These are phyloP conservation scores for Globisporangium recalcitrans DNA, from an alignment of 352 stramenopile species.

Conservation along the genomic window DNA sequence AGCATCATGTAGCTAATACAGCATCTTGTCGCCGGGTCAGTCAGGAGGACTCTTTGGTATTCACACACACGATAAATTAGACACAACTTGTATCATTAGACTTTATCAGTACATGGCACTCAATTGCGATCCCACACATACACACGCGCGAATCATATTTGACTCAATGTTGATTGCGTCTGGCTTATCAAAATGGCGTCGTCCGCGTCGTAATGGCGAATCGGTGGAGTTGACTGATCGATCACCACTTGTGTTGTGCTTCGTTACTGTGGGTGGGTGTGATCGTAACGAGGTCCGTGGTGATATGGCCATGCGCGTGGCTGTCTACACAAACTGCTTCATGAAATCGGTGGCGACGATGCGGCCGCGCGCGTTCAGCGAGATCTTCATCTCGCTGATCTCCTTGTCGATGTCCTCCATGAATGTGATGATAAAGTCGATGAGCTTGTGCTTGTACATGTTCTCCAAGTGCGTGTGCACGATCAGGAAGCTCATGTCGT, in stretches of 20 bases:
- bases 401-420: constrained; percentile 98
- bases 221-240: neutral
- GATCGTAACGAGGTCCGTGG: neutral
- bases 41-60: neutral
- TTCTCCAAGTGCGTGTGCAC: constrained; percentile 92
- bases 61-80: neutral
- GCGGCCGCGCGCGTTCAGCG: constrained; percentile 90
- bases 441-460: constrained; percentile 96
- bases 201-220: neutral
- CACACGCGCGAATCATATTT: neutral
- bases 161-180: neutral
- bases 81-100: too few species aligned
- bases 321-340: constrained; percentile 83
- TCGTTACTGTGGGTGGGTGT: neutral
- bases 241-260: neutral
- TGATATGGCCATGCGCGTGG: neutral
- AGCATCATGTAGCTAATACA: constrained; percentile 55
- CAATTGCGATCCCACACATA: neutral
- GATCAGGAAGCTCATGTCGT: constrained; percentile 95
- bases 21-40: neutral
- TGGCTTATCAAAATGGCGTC: neutral
- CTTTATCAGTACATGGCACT: too few species aligned
- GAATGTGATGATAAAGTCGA: constrained; percentile 97
- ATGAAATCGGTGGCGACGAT: constrained; percentile 95
- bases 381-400: constrained; percentile 97